phyloP scores from a whole-genome alignment of 2,329 filamentous ascomycete genomes.

The Cordyceps militaris region DNA sequence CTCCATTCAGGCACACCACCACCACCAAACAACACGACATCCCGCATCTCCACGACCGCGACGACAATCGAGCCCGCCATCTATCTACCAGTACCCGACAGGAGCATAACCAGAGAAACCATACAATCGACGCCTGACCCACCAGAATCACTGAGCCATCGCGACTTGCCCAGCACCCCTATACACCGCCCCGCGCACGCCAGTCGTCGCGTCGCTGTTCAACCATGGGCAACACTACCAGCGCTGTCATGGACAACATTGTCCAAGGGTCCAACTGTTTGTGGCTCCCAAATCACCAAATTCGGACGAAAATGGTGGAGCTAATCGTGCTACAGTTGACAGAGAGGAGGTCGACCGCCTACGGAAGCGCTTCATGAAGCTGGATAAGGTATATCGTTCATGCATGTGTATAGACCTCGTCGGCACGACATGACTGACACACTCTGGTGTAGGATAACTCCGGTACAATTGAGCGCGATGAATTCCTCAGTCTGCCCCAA shows the following conservation, averaged over 20 bases:
- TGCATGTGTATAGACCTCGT: neutral
- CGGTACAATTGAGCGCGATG: slow-evolving; percentile 95
- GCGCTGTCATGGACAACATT: slow-evolving; percentile 83
- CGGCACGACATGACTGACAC: neutral
- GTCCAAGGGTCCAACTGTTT: slow-evolving; percentile 94
- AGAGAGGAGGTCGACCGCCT: slow-evolving; percentile 93
- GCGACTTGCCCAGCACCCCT: neutral
- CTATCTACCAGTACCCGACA: neutral
- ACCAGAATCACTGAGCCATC: neutral
- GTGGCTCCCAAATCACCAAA: slow-evolving; percentile 13
- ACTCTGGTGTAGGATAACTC: slow-evolving; percentile 69
- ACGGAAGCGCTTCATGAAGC: slow-evolving; percentile 97
- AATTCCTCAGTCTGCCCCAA: slow-evolving; percentile 94
- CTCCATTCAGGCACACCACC: slow-evolving; percentile 2
- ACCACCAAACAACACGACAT: slow-evolving; percentile 1
- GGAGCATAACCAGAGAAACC: neutral
- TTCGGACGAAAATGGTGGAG: neutral
- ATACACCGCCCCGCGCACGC: neutral
- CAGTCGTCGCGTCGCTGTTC: neutral
- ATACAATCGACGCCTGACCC: neutral
- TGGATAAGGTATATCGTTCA: slow-evolving; percentile 69
- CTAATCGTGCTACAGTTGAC: slow-evolving; percentile 58
- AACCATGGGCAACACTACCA: slow-evolving; percentile 61
- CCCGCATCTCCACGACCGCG: neutral
- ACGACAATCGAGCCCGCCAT: neutral